These are phyloP conservation scores for Microbotryomycetes sp. DNA, from an alignment of 1,284 basidiomycete species.

Conservation along the genomic window DNA sequence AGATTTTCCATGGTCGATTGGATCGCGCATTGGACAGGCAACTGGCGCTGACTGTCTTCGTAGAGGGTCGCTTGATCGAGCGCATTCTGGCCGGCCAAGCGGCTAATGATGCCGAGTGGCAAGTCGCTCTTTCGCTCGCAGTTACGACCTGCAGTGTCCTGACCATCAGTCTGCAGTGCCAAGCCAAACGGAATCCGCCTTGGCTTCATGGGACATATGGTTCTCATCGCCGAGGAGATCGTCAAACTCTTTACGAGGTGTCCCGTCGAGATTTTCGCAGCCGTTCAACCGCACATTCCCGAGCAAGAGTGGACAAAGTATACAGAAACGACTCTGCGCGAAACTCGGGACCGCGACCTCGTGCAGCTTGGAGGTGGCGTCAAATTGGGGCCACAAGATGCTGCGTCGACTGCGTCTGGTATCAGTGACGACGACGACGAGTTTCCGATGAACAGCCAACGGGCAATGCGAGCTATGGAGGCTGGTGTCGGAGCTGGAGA, in stretches of 20 bases:
- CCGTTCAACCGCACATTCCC: slow-evolving; percentile 59
- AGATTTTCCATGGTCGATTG: slow-evolving; percentile 80
- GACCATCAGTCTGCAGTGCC: slow-evolving; percentile 42
- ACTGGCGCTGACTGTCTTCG: slow-evolving; percentile 69
- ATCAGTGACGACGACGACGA: slow-evolving; percentile 37
- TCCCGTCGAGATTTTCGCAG: slow-evolving; percentile 64
- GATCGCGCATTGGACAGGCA: slow-evolving; percentile 70
- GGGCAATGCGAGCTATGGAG: slow-evolving; percentile 25
- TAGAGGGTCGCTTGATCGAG: slow-evolving; percentile 67
- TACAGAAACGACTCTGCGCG: slow-evolving; percentile 68
- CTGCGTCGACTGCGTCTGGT: slow-evolving; percentile 44
- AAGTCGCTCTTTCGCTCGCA: slow-evolving; percentile 33
- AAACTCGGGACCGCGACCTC: slow-evolving; percentile 76
- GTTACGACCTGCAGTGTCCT: background rate
- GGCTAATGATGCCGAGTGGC: slow-evolving; percentile 67
- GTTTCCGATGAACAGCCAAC: slow-evolving; percentile 31
- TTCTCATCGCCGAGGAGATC: slow-evolving; percentile 85
- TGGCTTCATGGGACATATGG: slow-evolving; percentile 96
- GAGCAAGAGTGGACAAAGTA: slow-evolving; percentile 81
- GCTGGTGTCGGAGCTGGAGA: slow-evolving; percentile 2
- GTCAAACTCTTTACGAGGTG: slow-evolving; percentile 76
- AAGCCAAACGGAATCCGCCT: slow-evolving; percentile 66
- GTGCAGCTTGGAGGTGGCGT: slow-evolving; percentile 67
- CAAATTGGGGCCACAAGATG: slow-evolving; percentile 43
- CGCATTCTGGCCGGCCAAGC: slow-evolving; percentile 76